Base-by-base conservation (phyloP, 2,329 filamentous ascomycete species). In the Albifimbria verrucaria region DNA sequence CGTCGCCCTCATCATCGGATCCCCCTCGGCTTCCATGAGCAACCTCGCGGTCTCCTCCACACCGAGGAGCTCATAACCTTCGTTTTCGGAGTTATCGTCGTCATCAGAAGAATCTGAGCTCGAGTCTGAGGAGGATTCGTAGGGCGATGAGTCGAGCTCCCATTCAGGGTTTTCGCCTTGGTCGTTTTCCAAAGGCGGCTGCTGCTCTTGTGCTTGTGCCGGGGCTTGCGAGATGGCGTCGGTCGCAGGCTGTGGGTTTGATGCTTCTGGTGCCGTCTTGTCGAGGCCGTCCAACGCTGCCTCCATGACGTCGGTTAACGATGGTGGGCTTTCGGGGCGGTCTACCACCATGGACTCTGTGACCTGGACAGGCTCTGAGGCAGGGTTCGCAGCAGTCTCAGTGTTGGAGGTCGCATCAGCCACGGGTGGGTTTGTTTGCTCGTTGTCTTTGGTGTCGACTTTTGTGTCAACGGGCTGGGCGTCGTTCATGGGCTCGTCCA, bases 11-110 rank as follows among this genome's bases (percentile, higher is more conserved):
- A 50, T 92, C 89, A 52, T 94, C 92, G 2, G 89, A 92, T 2
- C 85, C 89, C 80, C 86, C 58, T 93, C 92, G 43, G 83, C 88
- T 57, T 87, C 82, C 90, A 97, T 95, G 21, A 97, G 76, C 48
- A 96, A 85, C 28, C 87, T 86, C 1, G 90, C 91, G 53, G 90
- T 88, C 67, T 96, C 92, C 63, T 92, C 90, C 2, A 92, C 83
- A 51, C 87, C 87, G 1, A 97, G 77, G 42, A 92, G 78, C 50
- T 89, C 82, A 62, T 91, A 91, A 25, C 82, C 82, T 55, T 85
- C 85, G 50, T 82, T 68, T 41, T 73, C 80, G 2, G 80, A 82
- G 32, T 39, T n/a, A 54, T 82, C 81, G 52, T 83, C 80, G 49
- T 81, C 79, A n/a, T 80, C 82, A 0, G 80, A 82, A 56, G 86